A percentile compares a stretch with the other conserved stretches of the same genome.
Evolutionary conservation across 208 protist genomes (phyloP).

Genomic region (Herpetomonas tarakana): DNA sequence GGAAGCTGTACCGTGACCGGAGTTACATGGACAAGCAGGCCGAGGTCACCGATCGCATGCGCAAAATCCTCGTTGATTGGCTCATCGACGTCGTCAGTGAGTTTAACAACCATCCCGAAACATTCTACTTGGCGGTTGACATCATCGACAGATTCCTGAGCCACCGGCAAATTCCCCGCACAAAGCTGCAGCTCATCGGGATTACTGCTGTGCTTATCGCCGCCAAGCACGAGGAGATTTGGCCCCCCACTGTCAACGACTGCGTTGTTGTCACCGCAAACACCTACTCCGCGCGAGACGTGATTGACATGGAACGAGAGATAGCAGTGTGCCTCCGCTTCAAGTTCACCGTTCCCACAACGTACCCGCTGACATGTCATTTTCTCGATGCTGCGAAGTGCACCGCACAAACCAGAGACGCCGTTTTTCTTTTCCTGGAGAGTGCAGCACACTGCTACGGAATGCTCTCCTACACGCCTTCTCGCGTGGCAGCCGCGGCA

Average conservation of each 20-base stretch:
- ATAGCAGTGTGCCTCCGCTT: conserved; percentile 62
- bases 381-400: conserved; percentile 29
- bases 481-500: conserved; percentile 50
- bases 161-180: conserved; percentile 37
- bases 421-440: conserved; percentile 66
- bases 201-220: conserved; percentile 85
- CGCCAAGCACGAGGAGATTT: conserved; percentile 91
- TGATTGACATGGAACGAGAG: conserved; percentile 76
- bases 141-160: conserved; percentile 94
- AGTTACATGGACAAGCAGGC: conserved; percentile 69
- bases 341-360: conserved; percentile 74
- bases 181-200: conserved; percentile 87
- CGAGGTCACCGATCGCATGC: conserved; percentile 94
- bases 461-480: conserved; percentile 61
- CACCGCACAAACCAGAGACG: conserved; percentile 29
- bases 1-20: conserved; percentile 33
- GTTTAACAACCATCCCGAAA: conserved; percentile 95
- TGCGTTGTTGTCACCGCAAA: conserved; percentile 92
- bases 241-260: conserved; percentile 86
- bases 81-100: conserved; percentile 94
- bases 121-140: conserved; percentile 96
- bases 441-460: conserved; percentile 63
- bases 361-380: conserved; percentile 55
- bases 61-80: conserved; percentile 97
- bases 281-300: conserved; percentile 76